Evolutionary conservation across 495 filamentous ascomycete genomes (phyloP).

Genomic region (Podospora comata): DNA sequence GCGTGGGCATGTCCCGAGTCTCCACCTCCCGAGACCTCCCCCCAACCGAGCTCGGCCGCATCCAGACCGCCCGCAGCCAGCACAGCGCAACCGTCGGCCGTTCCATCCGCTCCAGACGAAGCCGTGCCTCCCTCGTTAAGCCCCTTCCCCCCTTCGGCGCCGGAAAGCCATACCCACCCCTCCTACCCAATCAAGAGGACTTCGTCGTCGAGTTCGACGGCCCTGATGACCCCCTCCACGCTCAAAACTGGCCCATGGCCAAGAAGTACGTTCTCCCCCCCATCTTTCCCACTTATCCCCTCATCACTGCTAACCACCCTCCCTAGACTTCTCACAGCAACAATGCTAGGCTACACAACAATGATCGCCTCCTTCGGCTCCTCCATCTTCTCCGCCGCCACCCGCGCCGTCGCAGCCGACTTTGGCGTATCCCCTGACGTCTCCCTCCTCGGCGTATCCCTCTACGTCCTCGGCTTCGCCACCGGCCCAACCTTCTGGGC

Average conservation of each 20-base stretch:
- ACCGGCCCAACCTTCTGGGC: constrained; percentile 63
- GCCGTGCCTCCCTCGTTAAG: constrained; percentile 46
- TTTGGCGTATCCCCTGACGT: constrained; percentile 59
- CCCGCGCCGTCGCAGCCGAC: constrained; percentile 45
- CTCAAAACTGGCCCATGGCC: constrained; percentile 75
- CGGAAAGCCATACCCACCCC: constrained; percentile 75
- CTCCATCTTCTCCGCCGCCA: constrained; percentile 66
- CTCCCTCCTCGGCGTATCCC: constrained; percentile 60
- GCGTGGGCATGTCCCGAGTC: constrained; percentile 52
- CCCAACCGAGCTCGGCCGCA: constrained; percentile 70
- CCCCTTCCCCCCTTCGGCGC: constrained; percentile 62
- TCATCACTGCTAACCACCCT: constrained; percentile 22
- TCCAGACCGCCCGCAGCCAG: constrained; percentile 70
- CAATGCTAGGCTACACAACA: constrained; percentile 77
- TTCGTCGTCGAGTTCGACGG: constrained; percentile 89
- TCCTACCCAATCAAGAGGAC: constrained; percentile 66
- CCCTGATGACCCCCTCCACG: constrained; percentile 72
- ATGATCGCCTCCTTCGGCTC: constrained; percentile 70
- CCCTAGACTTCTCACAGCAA: constrained; percentile 56
- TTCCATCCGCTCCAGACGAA: constrained; percentile 44
- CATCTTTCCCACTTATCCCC: background rate
- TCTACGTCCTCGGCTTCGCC: constrained; percentile 72
- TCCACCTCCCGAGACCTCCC: constrained; percentile 65
- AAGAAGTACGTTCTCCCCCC: constrained; percentile 61
- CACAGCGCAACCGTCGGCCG: constrained; percentile 73